Evolutionary conservation across 2,329 filamentous ascomycete genomes (phyloP).

Genomic region (Hymenoscyphus albidus): DNA sequence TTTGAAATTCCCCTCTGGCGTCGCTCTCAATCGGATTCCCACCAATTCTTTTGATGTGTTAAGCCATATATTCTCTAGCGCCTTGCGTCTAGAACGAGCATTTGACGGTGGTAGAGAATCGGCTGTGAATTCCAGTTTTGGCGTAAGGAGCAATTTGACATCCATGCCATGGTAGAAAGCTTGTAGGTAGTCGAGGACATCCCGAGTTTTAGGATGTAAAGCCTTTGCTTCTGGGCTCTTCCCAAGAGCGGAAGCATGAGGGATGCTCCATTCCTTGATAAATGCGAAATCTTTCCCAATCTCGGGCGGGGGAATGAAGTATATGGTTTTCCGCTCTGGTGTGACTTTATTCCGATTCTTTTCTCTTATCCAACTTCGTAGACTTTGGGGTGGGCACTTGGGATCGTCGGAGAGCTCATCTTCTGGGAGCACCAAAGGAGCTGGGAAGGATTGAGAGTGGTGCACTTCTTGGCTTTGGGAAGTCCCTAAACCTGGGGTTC

Average conservation of each 20-base stretch:
- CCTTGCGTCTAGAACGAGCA: slow-evolving; percentile 1
- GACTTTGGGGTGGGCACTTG: slow-evolving; percentile 21
- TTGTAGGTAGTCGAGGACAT: slow-evolving; percentile 25
- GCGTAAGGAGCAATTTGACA: slow-evolving; percentile 23
- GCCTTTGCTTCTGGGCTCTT: not conserved
- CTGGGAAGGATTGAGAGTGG: slow-evolving; percentile 21
- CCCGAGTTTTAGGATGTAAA: slow-evolving; percentile 11
- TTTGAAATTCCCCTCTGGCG: slow-evolving; percentile 19
- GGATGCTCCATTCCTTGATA: slow-evolving; percentile 15
- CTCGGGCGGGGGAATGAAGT: slow-evolving; percentile 25
- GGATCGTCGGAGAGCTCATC: slow-evolving; percentile 28
- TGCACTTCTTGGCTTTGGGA: not conserved
- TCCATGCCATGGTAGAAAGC: slow-evolving; percentile 30
- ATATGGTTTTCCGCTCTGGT: slow-evolving; percentile 21
- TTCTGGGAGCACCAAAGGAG: slow-evolving; percentile 25
- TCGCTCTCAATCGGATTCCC: slow-evolving; percentile 25
- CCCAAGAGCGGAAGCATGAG: not conserved
- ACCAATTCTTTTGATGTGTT: slow-evolving; percentile 14
- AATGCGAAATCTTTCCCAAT: slow-evolving; percentile 12
- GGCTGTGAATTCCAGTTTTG: slow-evolving; percentile 18
- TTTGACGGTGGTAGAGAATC: slow-evolving; percentile 9
- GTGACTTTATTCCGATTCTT: slow-evolving; percentile 26
- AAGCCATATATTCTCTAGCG: slow-evolving; percentile 9
- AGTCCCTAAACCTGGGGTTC: not conserved
- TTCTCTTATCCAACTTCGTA: slow-evolving; percentile 23